These are phyloP conservation scores for Populus euphratica DNA, from an alignment of 345 rosid species.

Conservation along the genomic window DNA sequence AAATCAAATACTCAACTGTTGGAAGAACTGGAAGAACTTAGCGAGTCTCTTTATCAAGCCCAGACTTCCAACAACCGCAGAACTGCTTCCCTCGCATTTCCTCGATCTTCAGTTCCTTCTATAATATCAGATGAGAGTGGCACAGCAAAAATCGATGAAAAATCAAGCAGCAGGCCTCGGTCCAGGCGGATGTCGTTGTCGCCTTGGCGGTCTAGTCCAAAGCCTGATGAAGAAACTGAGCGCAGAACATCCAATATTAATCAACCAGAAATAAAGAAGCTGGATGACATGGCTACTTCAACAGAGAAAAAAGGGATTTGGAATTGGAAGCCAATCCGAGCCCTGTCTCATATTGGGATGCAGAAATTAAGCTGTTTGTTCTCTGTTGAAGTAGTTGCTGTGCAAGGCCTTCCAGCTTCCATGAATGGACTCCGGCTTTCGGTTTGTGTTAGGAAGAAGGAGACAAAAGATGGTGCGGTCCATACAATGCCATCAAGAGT, in stretches of 20 bases:
- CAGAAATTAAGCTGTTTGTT: conserved; percentile 81
- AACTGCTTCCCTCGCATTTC: conserved; percentile 79
- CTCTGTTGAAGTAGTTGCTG: conserved; percentile 79
- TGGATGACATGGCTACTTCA: conserved; percentile 32
- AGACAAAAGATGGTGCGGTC: conserved; percentile 75
- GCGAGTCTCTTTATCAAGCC: conserved; percentile 75
- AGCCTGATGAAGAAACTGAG: conserved; percentile 44
- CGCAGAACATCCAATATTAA: not conserved
- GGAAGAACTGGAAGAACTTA: conserved; percentile 78
- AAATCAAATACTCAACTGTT: conserved; percentile 67
- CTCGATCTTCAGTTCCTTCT: conserved; percentile 55
- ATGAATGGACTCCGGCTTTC: conserved; percentile 95
- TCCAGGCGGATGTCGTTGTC: conserved; percentile 80
- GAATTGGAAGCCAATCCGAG: conserved; percentile 94
- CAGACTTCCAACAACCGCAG: conserved; percentile 48
- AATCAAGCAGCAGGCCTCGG: conserved; percentile 30
- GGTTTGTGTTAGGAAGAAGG: conserved; percentile 80
- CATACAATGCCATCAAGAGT: conserved; percentile 92
- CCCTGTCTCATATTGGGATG: conserved; percentile 73
- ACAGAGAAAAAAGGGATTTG: conserved; percentile 71
- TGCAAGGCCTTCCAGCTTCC: conserved; percentile 78
- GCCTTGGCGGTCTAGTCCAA: conserved; percentile 80
- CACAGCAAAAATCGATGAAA: conserved; percentile 24
- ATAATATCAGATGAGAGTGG: conserved; percentile 38
- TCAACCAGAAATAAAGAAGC: conserved; percentile 19